These are phyloP conservation scores for Krasilnikovozyma curviuscula DNA, from an alignment of 768 basidiomycete species.

Conservation along the genomic window DNA sequence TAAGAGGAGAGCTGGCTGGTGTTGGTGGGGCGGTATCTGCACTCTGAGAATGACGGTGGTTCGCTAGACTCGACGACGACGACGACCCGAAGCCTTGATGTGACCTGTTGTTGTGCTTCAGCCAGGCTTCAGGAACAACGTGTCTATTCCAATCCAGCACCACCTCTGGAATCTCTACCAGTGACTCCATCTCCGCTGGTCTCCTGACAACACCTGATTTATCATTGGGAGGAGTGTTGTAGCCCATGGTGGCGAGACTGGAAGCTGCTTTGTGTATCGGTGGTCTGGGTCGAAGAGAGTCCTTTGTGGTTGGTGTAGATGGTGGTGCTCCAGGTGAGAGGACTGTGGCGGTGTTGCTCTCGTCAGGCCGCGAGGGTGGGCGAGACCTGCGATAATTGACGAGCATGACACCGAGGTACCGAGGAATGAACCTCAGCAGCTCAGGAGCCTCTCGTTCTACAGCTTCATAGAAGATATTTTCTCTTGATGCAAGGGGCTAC, in stretches of 20 bases:
- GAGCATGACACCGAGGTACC: conserved; percentile 95
- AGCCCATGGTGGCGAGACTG: too few species aligned
- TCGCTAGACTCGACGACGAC: neutral
- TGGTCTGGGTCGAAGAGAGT: neutral
- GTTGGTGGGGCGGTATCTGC: neutral
- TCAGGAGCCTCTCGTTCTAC: conserved; percentile 87
- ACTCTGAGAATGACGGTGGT: neutral
- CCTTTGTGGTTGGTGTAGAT: neutral
- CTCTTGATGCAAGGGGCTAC: conserved; percentile 85
- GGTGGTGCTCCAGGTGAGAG: neutral
- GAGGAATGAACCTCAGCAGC: conserved; percentile 81
- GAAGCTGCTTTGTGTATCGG: neutral
- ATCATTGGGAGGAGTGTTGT: too few species aligned
- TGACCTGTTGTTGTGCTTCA: neutral
- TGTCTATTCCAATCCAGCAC: conserved; percentile 81
- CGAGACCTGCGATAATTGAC: conserved; percentile 66
- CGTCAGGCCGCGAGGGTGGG: conserved; percentile 8
- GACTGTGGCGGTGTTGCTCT: conserved; percentile 8
- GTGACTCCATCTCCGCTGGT: too few species aligned
- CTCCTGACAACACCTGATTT: too few species aligned
- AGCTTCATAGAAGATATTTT: conserved; percentile 94
- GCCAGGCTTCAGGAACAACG: conserved; percentile 56
- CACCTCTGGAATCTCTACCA: conserved; percentile 78
- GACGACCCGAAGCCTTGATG: neutral
- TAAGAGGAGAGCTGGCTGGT: conserved; percentile 1